These are phyloP conservation scores for Nakazawaea wickerhamii DNA, from an alignment of 805 yeast genomes.

Conservation along the genomic window DNA sequence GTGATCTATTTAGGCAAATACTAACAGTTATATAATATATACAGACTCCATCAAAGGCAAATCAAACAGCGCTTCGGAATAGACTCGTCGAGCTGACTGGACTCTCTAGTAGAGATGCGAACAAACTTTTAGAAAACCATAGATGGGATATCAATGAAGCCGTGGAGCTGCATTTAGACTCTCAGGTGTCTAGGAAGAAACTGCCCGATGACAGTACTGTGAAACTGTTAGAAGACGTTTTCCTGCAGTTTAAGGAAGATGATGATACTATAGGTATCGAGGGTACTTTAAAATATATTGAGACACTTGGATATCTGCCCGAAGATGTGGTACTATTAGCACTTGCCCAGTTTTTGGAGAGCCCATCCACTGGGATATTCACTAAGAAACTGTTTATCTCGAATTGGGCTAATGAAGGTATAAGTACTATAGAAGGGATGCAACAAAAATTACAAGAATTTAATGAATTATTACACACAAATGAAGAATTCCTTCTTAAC, in stretches of 20 bases:
- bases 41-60: neutral
- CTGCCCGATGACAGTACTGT: neutral
- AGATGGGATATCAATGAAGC: conserved; percentile 29
- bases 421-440: conserved; percentile 42
- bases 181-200: conserved; percentile 5
- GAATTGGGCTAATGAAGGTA: conserved; percentile 45
- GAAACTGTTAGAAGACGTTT: conserved; percentile 25
- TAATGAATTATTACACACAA: conserved; percentile 26
- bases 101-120: conserved; percentile 28
- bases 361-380: conserved; percentile 65
- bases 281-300: conserved; percentile 67
- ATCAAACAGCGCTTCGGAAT: conserved; percentile 13
- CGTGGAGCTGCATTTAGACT: conserved; percentile 25
- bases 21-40: no score
- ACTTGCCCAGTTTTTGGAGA: conserved; percentile 61
- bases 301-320: conserved; percentile 62
- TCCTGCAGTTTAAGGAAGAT: conserved; percentile 23
- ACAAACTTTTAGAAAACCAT: conserved; percentile 27
- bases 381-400: conserved; percentile 40
- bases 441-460: conserved; percentile 28
- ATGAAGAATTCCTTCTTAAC: conserved; percentile 39
- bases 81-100: conserved; percentile 39
- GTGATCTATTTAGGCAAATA: no score
- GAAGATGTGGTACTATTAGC: conserved; percentile 72
- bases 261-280: conserved; percentile 57